Evolutionary conservation across 2,329 filamentous ascomycete genomes (phyloP).

Genomic region (Magnaporthiopsis incrustans): DNA sequence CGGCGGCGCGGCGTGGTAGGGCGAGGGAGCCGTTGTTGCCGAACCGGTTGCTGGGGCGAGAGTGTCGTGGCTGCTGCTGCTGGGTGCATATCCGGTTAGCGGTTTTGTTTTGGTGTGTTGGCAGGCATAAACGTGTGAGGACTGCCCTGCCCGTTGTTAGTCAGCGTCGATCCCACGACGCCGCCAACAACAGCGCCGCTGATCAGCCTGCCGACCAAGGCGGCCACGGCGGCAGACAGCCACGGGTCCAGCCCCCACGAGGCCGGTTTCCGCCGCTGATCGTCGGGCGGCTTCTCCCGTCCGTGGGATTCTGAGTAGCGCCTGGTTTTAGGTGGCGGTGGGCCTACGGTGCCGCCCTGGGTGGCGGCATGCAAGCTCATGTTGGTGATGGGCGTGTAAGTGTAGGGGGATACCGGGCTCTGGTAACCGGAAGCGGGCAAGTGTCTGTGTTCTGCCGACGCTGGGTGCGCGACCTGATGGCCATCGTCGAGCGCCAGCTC

Average conservation of each 20-base stretch:
- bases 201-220: slow-evolving; percentile 1
- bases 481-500: neutral
- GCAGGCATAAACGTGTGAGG: too few relatives aligned
- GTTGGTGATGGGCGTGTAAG: neutral
- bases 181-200: slow-evolving; percentile 1
- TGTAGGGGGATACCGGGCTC: neutral
- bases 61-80: neutral
- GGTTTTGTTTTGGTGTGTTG: neutral
- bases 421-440: neutral
- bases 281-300: too few relatives aligned
- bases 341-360: neutral
- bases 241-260: slow-evolving; percentile 1
- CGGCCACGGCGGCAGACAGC: slow-evolving; percentile 3
- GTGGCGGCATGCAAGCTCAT: neutral
- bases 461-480: neutral
- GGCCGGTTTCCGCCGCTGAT: neutral
- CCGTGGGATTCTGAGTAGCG: neutral
- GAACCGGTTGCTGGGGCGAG: neutral
- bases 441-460: neutral
- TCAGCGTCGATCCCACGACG: neutral
- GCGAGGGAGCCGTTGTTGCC: neutral
- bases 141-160: too few relatives aligned
- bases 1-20: neutral
- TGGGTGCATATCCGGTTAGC: neutral
- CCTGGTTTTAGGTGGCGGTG: too few relatives aligned